Base-by-base conservation (phyloP, 75 land plant genomes). In the Pinus taeda region DNA sequence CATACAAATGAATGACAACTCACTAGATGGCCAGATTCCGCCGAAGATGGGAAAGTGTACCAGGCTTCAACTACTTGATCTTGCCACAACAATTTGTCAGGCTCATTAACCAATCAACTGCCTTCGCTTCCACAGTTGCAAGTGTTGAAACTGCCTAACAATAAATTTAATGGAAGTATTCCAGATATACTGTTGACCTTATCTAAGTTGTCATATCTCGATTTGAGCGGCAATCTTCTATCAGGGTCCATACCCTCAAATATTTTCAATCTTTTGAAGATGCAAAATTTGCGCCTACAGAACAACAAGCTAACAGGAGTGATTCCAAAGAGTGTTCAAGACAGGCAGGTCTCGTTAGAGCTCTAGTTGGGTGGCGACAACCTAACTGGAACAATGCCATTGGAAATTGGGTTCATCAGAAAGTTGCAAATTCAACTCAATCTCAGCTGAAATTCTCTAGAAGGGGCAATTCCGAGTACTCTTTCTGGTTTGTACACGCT, bases 311-410 rank as follows among this genome's bases (percentile, higher is more conserved):
- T 90, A 9, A 57, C n/a, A 24, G 90, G 90, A 49, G 55, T 61
- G 3, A 85, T 84, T 75, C 90, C 90, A 3, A 22, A 2, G 13
- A 15, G 62, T 1, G 49, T 83, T 33, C 55, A 21, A n/a, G 75
- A 57, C 70, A 30, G 74, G 53, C 59, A 14, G 15, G 62, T n/a
- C 63, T 71, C 90, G 33, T 29, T 71, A 22, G 84, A 78, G 71
- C 82, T 92, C 15, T 85, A 88, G 37, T 79, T 90, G 12, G 86
- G 88, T 15, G 58, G 59, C 60, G 90, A 92, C 64, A 56, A 74
- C 24, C 79, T 92, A 4, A 71, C 21, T 36, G 90, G 88, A 12
- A 55, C 21, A 15, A 83, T 90, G 71, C 92, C 92, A 30, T 0
- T 1, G 1, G 79, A 74, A 81, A 83, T 85, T 5, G 15, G 62